Percentiles rank a stretch among this genome's conserved stretches.
Evolutionary conservation across 805 yeast species (phyloP).

Genomic region (Suhomyces kilbournensis): DNA sequence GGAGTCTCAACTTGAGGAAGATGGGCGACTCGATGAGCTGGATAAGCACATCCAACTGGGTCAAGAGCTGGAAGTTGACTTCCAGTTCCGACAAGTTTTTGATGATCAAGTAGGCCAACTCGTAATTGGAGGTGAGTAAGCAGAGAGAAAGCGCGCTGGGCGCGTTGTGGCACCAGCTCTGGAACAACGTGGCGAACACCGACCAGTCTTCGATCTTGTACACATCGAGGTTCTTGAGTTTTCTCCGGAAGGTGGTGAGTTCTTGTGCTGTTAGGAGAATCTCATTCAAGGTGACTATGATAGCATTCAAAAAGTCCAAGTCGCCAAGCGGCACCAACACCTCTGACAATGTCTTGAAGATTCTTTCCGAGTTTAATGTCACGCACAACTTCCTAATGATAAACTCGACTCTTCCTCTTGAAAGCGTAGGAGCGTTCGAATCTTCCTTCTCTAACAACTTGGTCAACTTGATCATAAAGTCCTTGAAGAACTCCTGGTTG

Average conservation of each 20-base stretch:
- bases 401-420: conserved; percentile 61
- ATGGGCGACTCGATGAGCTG: conserved; percentile 92
- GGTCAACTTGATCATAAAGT: conserved; percentile 70
- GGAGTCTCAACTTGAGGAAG: conserved; percentile 80
- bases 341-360: conserved; percentile 75
- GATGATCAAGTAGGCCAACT: conserved; percentile 78
- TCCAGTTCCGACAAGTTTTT: conserved; percentile 81
- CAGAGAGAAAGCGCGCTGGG: conserved; percentile 86
- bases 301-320: conserved; percentile 67
- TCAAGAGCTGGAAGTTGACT: conserved; percentile 69
- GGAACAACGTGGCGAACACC: conserved; percentile 73
- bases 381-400: conserved; percentile 82
- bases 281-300: conserved; percentile 84
- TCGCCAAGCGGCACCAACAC: conserved; percentile 56
- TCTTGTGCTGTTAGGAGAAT: conserved; percentile 86
- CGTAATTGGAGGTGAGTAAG: conserved; percentile 81
- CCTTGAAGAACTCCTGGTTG: conserved; percentile 71
- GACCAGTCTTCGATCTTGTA: conserved; percentile 56
- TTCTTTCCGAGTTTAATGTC: conserved; percentile 75
- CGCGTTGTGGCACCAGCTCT: conserved; percentile 89
- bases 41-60: conserved; percentile 85
- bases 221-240: conserved; percentile 54
- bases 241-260: conserved; percentile 62
- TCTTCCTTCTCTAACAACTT: conserved; percentile 55
- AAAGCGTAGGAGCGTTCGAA: conserved; percentile 44